These are phyloP conservation scores for Suhomyces ambrosiae DNA, from an alignment of 1,139 yeast species.

Conservation along the genomic window DNA sequence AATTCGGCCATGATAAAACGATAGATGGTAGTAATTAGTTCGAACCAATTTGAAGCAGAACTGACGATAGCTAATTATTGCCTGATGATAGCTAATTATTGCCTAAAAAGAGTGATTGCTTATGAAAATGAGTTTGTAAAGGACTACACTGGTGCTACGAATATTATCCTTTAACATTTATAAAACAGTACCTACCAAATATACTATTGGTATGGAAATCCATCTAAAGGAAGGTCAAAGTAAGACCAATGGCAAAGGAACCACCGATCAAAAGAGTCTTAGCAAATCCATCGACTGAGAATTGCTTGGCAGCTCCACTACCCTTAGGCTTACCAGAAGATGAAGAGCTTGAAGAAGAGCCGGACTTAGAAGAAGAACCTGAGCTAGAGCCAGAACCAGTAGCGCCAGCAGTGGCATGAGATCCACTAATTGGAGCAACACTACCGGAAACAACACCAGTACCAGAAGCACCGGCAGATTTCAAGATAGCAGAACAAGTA, in stretches of 20 bases:
- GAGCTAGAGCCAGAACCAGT: slow-evolving; percentile 11
- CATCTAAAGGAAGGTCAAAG: slow-evolving; percentile 17
- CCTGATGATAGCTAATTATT: too few relatives aligned
- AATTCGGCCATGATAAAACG: too few relatives aligned
- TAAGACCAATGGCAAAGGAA: slow-evolving; percentile 18
- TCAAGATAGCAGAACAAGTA: slow-evolving; percentile 24
- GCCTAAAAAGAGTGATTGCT: too few relatives aligned
- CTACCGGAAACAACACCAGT: slow-evolving; percentile 21
- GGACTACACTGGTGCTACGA: background rate
- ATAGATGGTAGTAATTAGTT: too few relatives aligned
- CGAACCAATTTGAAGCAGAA: too few relatives aligned
- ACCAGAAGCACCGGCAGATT: slow-evolving; percentile 27
- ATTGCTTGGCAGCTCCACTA: slow-evolving; percentile 19
- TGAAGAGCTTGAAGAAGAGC: slow-evolving; percentile 8
- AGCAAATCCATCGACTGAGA: slow-evolving; percentile 20
- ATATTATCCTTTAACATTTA: background rate
- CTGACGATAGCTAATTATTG: too few relatives aligned
- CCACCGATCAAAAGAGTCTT: slow-evolving; percentile 28
- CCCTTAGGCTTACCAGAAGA: slow-evolving; percentile 16
- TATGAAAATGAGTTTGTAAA: too few relatives aligned
- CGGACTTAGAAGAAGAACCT: slow-evolving; percentile 2
- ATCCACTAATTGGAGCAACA: slow-evolving; percentile 1
- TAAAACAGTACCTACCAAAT: slow-evolving; percentile 1
- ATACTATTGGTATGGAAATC: slow-evolving; percentile 3
- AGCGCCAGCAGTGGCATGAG: slow-evolving; percentile 5